Percentiles rank a stretch among this genome's conserved stretches.
These are phyloP conservation scores for Cladochytrium replicatum DNA, from an alignment of 192 early-diverging fungal species.

Conservation along the genomic window DNA sequence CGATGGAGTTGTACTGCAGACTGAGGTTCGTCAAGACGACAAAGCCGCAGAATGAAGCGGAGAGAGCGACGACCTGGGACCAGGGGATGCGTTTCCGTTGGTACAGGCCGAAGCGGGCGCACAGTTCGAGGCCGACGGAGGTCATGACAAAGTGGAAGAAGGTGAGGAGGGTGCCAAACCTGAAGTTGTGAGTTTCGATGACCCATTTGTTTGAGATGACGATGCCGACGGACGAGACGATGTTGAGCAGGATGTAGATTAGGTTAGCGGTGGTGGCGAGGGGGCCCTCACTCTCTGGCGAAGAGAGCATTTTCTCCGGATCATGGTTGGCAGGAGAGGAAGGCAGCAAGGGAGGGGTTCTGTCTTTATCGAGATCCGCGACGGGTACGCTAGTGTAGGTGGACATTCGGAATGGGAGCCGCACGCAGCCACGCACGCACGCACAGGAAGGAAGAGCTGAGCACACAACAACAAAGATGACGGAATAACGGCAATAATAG, in stretches of 20 bases:
- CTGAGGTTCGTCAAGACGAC: slow-evolving; percentile 13
- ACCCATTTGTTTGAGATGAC: slow-evolving; percentile 12
- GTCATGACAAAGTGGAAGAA: slow-evolving; percentile 7
- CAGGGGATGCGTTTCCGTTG: slow-evolving; percentile 1
- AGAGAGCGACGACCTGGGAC: background rate
- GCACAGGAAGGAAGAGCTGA: too few relatives aligned
- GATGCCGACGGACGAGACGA: slow-evolving; percentile 9
- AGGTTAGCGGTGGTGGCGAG: background rate
- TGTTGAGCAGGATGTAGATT: background rate
- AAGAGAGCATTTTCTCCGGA: too few relatives aligned
- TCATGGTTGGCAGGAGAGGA: too few relatives aligned
- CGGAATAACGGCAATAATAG: too few relatives aligned
- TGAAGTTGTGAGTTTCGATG: background rate
- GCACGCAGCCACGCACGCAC: too few relatives aligned
- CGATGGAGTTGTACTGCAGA: slow-evolving; percentile 11
- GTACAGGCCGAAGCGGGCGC: background rate
- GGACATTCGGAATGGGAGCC: too few relatives aligned
- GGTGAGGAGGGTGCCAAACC: slow-evolving; percentile 8
- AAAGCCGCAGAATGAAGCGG: background rate
- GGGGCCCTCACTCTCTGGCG: too few relatives aligned
- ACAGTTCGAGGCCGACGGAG: slow-evolving; percentile 4
- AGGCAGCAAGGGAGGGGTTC: too few relatives aligned
- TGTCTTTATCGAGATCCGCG: too few relatives aligned
- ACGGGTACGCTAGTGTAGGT: too few relatives aligned
- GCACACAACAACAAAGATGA: too few relatives aligned